Evolutionary conservation across 1,284 basidiomycete species (phyloP), one percentile per base, ranked within the genome.

Genomic region (Ustilago nuda): DNA sequence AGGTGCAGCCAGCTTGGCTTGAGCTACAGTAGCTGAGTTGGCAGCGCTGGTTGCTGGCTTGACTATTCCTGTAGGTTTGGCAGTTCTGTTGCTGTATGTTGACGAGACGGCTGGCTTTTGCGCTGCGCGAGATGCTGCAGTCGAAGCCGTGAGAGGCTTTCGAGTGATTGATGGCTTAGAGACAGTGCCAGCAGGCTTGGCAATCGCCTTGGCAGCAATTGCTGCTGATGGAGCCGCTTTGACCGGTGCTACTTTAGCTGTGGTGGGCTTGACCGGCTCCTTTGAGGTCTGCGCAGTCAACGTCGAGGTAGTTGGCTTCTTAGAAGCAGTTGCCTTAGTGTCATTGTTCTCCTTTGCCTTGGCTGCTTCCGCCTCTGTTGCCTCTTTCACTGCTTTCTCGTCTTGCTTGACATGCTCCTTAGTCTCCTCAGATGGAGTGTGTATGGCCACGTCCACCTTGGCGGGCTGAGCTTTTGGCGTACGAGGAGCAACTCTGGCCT

Each of bases 181-280:
- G 19, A 61, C 23, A 12, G 61, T 13, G n/a, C 39, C 41, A 19
- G 46, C 19, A 19, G 67, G 43, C 48, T 61, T 70, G 15, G 19
- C n/a, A 1, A 33, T 39, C 5, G 57, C 5, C 30, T 61, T 70
- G 2, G 67, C 67, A n/a, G 67, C 59, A 1, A 64, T 41, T n/a
- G 61, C 58, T n/a, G 68, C 59, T 17, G 66, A 59, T 11, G 63
- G 39, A 6, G 63, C 50, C 17, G 63, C 1, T 27, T 60, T 72
- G 37, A 45, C 43, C 30, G 56, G 9, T 12, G n/a, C 48, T 5
- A 56, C 15, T 41, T 66, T 72, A 27, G 17, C 35, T 4, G 46
- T 30, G 33, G 32, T 32, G 5, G 63, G 37, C 45, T 62, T 72
- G 35, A 30, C 46, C 4, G 36, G 43, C 30, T 33, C 36, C 51